Evolutionary conservation across 2,329 filamentous ascomycete species (phyloP).

Genomic region (Colletotrichum musae): DNA sequence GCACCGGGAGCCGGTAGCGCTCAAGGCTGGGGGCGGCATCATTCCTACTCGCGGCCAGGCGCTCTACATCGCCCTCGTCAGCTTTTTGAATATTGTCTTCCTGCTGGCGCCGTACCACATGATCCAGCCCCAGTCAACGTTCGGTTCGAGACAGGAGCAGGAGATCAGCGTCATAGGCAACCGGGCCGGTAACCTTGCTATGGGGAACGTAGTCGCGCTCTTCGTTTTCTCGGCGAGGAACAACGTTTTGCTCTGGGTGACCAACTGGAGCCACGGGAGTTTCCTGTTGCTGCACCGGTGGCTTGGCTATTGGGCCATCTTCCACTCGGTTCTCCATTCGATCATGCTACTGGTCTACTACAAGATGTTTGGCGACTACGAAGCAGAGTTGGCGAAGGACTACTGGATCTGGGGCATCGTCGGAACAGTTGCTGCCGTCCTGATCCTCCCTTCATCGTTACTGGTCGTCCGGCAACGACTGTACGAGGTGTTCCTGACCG

Average conservation of each 20-base stretch:
- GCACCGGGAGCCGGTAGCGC: slow-evolving; percentile 45
- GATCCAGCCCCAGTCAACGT: slow-evolving; percentile 44
- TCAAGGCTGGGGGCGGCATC: slow-evolving; percentile 52
- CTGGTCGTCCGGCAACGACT: slow-evolving; percentile 50
- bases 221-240: slow-evolving; percentile 58
- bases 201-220: slow-evolving; percentile 50
- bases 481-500: slow-evolving; percentile 59
- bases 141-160: slow-evolving; percentile 21
- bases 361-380: slow-evolving; percentile 46
- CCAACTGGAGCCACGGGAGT: slow-evolving; percentile 60
- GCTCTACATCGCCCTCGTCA: slow-evolving; percentile 52
- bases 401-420: slow-evolving; percentile 61
- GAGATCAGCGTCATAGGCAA: slow-evolving; percentile 48
- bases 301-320: slow-evolving; percentile 55
- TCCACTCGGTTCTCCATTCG: slow-evolving; percentile 59
- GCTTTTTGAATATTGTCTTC: slow-evolving; percentile 49
- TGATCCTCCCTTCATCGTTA: slow-evolving; percentile 48
- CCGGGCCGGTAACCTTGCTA: slow-evolving; percentile 53
- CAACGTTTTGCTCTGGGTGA: slow-evolving; percentile 58
- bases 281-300: slow-evolving; percentile 62
- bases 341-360: slow-evolving; percentile 52
- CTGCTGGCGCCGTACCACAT: slow-evolving; percentile 44
- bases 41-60: slow-evolving; percentile 53
- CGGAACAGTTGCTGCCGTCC: slow-evolving; percentile 51
- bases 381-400: slow-evolving; percentile 43